Evolutionary conservation across 306 rosid species (phyloP).

Genomic region (Carpinus viminea): DNA sequence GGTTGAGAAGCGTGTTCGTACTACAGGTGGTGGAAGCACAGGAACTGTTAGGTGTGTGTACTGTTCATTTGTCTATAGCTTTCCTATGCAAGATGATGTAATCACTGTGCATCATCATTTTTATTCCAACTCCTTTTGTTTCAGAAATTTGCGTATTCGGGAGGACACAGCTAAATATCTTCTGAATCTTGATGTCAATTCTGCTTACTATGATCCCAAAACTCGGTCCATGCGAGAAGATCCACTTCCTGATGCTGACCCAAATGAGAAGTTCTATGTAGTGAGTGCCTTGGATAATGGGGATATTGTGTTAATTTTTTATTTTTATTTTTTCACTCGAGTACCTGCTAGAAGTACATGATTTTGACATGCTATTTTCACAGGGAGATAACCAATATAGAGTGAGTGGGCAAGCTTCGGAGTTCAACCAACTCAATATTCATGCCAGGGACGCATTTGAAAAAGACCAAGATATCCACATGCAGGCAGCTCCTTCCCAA

Average conservation of each 20-base stretch:
- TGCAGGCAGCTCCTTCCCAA: slow-evolving; percentile 74
- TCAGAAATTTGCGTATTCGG: slow-evolving; percentile 59
- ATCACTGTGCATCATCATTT: background rate
- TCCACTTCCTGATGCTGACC: slow-evolving; percentile 76
- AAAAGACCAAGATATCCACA: slow-evolving; percentile 63
- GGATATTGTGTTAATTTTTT: background rate
- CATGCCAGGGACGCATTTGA: slow-evolving; percentile 71
- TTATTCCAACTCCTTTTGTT: slow-evolving; percentile 17
- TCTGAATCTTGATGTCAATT: slow-evolving; percentile 58
- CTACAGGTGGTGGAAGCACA: slow-evolving; percentile 78
- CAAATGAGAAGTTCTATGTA: slow-evolving; percentile 61
- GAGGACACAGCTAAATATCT: slow-evolving; percentile 70
- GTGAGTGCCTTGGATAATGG: slow-evolving; percentile 25
- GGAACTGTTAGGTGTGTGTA: slow-evolving; percentile 58
- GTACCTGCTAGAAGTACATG: slow-evolving; percentile 32
- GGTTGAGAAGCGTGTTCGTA: slow-evolving; percentile 77
- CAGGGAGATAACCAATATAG: slow-evolving; percentile 60
- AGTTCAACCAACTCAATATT: slow-evolving; percentile 55
- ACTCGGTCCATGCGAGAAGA: slow-evolving; percentile 72
- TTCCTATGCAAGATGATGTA: background rate
- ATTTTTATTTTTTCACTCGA: background rate
- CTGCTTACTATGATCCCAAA: slow-evolving; percentile 61
- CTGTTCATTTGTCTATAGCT: background rate
- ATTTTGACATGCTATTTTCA: background rate
- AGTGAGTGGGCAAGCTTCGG: slow-evolving; percentile 58